Base-by-base conservation (phyloP, 2,329 filamentous ascomycete genomes). In the Diaporthe caulivora region DNA sequence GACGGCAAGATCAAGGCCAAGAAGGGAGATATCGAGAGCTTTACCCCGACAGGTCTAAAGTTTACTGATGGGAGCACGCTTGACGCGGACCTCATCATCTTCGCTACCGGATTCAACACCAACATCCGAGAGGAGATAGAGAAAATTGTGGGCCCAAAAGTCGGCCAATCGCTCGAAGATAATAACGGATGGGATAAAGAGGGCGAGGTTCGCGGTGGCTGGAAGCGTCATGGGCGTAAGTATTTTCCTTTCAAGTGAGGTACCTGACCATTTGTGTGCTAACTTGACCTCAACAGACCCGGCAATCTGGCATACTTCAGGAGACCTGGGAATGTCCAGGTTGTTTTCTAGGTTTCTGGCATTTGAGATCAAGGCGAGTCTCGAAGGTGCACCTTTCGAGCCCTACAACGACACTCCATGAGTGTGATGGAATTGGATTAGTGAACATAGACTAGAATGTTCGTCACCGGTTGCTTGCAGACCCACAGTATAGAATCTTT, bases 1-100 rank as follows among this genome's bases (percentile, higher is more conserved):
- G 86, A 90, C 47, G 88, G 89, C 29, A 87, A 87, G 78, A 86
- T 92, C 77, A 88, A 88, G 75, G 81, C 91, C 29, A 85, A 86
- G 75, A 84, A 86, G 68, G 86, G 85, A 4, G 87, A 85, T 4
- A 85, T 91, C 73, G 77, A 80, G 7, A 81, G 83, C 34, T 86
- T 91, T 57, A 81, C 83, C 0, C 78, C 83, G 3, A 77, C 81
- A 3, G 84, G 81, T n/a, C 74, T 86, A 6, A 76, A 80, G 8
- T 82, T 89, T 10, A 83, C 83, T 1, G 88, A 91, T 75, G 89
- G 88, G 1, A 82, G 81, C 5, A 80, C 83, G 44, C 78, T 91
- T 0, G 82, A 86, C 26, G 88, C 89, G 0, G 89, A 91, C 77
- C 83, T 90, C 57, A 86, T 92, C 2, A 85, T 92, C 18, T 84